Evolutionary conservation across 1,284 basidiomycete species (phyloP), one percentile per base, ranked within the genome.

Genomic region (Cutaneotrichosporon dermatis): DNA sequence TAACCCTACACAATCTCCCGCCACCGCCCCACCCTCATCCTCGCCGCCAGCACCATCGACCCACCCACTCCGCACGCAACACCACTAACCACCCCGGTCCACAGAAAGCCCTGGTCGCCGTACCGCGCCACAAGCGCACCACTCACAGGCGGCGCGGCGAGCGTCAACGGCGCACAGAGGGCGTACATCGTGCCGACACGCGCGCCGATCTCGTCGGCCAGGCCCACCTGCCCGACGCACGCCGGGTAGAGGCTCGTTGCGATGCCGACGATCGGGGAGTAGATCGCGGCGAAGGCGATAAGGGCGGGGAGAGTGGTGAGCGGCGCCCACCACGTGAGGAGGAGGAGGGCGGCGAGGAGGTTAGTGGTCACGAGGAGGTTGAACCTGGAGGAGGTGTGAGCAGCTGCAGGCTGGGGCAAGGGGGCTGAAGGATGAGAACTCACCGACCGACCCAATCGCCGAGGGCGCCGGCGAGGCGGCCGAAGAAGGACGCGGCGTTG

Each of bases 61-160:
- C 25, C 25, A 25, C 25, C 25, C 25, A 25, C 25, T 25, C 25
- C 25, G 25, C 25, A 25, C 25, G 25, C 25, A 25, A 25, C 25
- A 25, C 25, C 25, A 25, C 25, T 25, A 25, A 25, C 25, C 25
- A 25, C 25, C 25, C 25, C 25, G 25, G 25, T 25, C 25, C 25
- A 25, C 25, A 25, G 25, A 25, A 25, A 25, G 25, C 25, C 25
- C 25, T 25, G 25, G 25, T 25, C 25, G 25, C 25, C 25, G 25
- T 25, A 25, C 25, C 25, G 6, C 34, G 44, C 10, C 10, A 76
- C 57, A 16, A 77, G 60, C 0, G 74, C 74, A 12, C 76, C 76
- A 1, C 66, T 66, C 58, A 76, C 74, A 0, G 75, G 74, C 2
- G 74, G 74, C 0, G 74, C 74, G 33, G 69, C 66, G 6, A 77